A percentile compares a stretch with the other conserved stretches of the same genome.
Conservation (phyloP, 2,329 filamentous ascomycete species). For the Cryphonectria naterciae region DNA sequence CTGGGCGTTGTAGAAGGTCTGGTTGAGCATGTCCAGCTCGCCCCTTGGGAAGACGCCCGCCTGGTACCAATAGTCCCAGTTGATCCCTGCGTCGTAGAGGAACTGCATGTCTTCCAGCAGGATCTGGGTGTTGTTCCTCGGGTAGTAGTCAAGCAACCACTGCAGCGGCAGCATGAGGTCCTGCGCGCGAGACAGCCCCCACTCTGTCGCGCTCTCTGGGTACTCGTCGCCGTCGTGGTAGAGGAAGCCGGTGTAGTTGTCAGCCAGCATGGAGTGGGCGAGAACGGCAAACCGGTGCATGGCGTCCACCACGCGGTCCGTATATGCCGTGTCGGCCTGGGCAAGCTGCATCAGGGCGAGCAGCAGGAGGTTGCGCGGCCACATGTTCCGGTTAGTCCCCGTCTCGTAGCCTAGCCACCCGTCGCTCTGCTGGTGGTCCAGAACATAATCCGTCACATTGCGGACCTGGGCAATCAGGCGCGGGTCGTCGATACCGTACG, state of each 20-base stretch:
- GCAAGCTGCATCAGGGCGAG: conserved; percentile 54
- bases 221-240: conserved; percentile 48
- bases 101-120: conserved; percentile 19
- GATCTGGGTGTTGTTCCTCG: conserved; percentile 36
- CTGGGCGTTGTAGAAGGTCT: conserved; percentile 13
- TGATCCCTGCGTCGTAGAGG: conserved; percentile 19
- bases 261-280: conserved; percentile 55
- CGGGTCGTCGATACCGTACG: conserved; percentile 53
- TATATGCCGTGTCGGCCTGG: conserved; percentile 51
- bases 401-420: conserved; percentile 62
- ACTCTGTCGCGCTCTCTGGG: conserved; percentile 36
- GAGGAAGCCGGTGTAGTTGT: conserved; percentile 54
- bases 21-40: conserved; percentile 21
- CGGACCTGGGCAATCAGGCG: conserved; percentile 55
- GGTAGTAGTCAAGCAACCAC: conserved; percentile 39
- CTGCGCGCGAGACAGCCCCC: conserved; percentile 39
- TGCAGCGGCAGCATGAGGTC: conserved; percentile 42
- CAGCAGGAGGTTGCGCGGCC: conserved; percentile 56
- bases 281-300: conserved; percentile 54
- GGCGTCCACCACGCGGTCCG: conserved; percentile 48
- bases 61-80: conserved; percentile 25
- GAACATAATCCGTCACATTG: conserved; percentile 48
- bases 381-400: conserved; percentile 49
- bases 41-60: conserved; percentile 18
- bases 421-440: conserved; percentile 53